Percentiles rank a stretch among this genome's conserved stretches.
phyloP scores from a whole-genome alignment of 2,329 filamentous ascomycete species.

The Alternaria sp. region DNA sequence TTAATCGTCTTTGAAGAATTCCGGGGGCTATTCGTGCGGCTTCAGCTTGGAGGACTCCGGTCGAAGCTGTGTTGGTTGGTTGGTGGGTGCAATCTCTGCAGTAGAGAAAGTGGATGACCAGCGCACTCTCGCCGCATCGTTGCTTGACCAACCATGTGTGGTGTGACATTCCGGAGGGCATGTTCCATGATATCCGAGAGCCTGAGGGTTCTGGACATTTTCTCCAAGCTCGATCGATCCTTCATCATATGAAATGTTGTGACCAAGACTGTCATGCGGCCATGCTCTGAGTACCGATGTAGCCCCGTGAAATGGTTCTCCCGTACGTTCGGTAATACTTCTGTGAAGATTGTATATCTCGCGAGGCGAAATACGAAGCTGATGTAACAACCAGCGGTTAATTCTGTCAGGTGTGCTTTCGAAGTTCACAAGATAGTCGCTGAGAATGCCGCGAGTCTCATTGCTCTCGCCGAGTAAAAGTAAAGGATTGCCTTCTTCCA shows the following conservation, averaged over 20 bases:
- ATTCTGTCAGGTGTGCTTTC: slow-evolving; percentile 24
- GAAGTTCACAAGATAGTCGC: slow-evolving; percentile 27
- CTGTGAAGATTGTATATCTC: slow-evolving; percentile 23
- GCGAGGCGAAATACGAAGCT: slow-evolving; percentile 25
- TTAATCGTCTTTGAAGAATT: neutral
- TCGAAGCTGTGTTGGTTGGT: neutral
- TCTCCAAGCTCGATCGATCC: slow-evolving; percentile 1
- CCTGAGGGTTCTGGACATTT: too few species aligned
- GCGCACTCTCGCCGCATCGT: neutral
- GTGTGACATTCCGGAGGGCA: slow-evolving; percentile 27
- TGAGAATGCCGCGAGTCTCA: slow-evolving; percentile 21
- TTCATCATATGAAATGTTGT: neutral
- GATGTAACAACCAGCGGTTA: slow-evolving; percentile 29
- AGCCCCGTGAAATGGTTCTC: too few species aligned
- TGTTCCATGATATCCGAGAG: neutral
- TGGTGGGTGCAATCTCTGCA: neutral
- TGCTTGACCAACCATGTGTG: neutral
- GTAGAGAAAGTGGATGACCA: neutral
- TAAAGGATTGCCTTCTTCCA: slow-evolving; percentile 16
- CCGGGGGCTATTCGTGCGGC: neutral
- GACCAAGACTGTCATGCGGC: neutral
- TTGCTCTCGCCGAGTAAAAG: slow-evolving; percentile 17
- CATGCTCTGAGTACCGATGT: neutral
- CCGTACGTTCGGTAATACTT: neutral
- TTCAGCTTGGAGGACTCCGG: neutral